These are phyloP conservation scores for Calonectria pseudoreteaudii DNA, from an alignment of 2,329 filamentous ascomycete species.

Conservation along the genomic window DNA sequence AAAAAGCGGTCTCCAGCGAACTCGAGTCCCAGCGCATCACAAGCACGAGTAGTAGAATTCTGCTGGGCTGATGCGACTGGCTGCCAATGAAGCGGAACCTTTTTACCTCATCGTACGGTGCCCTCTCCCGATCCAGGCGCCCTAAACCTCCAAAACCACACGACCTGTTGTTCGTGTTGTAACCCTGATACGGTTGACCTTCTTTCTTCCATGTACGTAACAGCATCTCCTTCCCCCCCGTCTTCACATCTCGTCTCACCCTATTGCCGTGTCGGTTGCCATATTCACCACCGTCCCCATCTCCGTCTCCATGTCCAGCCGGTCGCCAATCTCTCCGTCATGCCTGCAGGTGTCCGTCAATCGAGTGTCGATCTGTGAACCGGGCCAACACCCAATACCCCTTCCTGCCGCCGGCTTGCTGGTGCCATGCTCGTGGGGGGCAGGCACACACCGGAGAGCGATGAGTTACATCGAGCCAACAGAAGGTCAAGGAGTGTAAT, in stretches of 20 bases:
- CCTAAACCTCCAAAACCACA: not conserved
- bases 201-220: not conserved
- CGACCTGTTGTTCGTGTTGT: not conserved
- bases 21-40: not conserved
- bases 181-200: not conserved
- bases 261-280: not conserved
- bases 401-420: constrained; percentile 7
- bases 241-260: constrained; percentile 5
- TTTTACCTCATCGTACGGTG: not conserved
- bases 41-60: not conserved
- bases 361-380: constrained; percentile 9
- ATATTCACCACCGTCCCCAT: not conserved
- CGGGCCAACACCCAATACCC: not conserved
- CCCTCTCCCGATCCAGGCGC: not conserved
- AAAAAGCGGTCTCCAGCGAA: not conserved
- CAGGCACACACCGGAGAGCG: not conserved
- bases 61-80: not conserved
- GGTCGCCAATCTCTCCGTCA: not conserved
- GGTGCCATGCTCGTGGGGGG: not conserved
- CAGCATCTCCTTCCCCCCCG: not conserved
- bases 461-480: constrained; percentile 5
- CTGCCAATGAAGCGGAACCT: not conserved
- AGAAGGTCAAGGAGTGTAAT: not conserved
- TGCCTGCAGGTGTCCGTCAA: not conserved
- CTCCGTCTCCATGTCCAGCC: not conserved